Conservation (phyloP, 1,284 basidiomycete species). For the Ganoderma boninense region DNA sequence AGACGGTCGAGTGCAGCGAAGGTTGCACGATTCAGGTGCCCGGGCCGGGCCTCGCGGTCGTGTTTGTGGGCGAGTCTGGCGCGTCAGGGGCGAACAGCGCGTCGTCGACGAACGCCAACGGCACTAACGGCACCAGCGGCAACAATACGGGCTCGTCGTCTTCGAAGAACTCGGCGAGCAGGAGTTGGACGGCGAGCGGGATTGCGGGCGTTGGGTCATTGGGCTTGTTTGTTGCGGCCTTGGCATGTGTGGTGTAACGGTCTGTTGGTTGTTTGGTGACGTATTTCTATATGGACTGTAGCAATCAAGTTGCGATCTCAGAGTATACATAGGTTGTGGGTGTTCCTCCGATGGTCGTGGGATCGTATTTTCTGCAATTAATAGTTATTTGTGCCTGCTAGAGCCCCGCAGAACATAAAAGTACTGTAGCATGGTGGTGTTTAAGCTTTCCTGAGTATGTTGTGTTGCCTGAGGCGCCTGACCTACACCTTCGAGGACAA, state of each 20-base stretch:
- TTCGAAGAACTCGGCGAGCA: conserved; percentile 1
- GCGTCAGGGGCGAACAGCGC: conserved; percentile 15
- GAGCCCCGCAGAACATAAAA: not conserved
- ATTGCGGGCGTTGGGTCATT: not conserved
- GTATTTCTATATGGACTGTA: not conserved
- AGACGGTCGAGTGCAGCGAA: conserved; percentile 41
- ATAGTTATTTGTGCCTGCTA: not conserved
- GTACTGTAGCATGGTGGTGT: too few relatives aligned
- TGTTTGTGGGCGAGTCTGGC: conserved; percentile 41
- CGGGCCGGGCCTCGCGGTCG: conserved; percentile 54
- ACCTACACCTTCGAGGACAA: too few relatives aligned
- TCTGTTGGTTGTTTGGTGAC: not conserved
- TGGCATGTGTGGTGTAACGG: not conserved
- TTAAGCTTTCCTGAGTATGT: not conserved
- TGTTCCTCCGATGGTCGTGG: not conserved
- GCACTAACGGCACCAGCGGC: not conserved
- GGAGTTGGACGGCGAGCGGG: not conserved
- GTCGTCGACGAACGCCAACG: conserved; percentile 9
- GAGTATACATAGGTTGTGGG: not conserved
- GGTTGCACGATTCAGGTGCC: conserved; percentile 54
- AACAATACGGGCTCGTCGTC: not conserved
- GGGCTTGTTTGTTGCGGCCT: not conserved
- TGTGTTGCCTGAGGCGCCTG: too few relatives aligned
- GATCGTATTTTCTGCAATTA: not conserved
- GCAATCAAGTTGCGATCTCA: not conserved